Conservation (phyloP, 2,329 filamentous ascomycete genomes). For the Sporothrix inflata region DNA sequence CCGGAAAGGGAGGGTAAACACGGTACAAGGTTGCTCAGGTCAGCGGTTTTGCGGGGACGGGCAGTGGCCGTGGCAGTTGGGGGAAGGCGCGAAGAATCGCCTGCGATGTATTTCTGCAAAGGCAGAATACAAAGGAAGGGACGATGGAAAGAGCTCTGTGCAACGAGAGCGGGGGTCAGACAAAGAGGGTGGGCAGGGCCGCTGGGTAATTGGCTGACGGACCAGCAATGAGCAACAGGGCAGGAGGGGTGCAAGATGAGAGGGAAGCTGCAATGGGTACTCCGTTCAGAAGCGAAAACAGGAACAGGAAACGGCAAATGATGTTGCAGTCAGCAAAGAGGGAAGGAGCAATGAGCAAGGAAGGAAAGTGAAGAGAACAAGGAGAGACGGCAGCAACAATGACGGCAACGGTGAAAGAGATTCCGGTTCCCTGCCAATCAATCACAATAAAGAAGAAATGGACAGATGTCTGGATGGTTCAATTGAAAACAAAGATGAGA, state of each 20-base stretch:
- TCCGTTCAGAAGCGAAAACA: neutral
- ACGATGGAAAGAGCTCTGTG: neutral
- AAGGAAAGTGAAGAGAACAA: neutral
- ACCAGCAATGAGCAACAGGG: neutral
- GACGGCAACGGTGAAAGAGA: neutral
- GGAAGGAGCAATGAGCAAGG: neutral
- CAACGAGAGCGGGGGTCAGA: slow-evolving; percentile 6
- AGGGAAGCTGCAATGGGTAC: neutral
- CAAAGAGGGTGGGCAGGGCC: slow-evolving; percentile 39
- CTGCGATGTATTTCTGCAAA: neutral
- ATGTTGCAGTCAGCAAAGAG: neutral
- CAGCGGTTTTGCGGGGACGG: slow-evolving; percentile 5
- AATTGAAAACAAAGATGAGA: neutral
- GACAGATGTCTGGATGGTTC: neutral
- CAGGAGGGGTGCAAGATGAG: neutral
- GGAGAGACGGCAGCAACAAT: neutral
- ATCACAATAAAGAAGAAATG: neutral
- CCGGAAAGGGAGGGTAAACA: slow-evolving; percentile 21
- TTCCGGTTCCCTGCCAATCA: neutral
- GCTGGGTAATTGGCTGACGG: slow-evolving; percentile 39
- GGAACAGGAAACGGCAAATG: neutral
- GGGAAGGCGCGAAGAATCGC: slow-evolving; percentile 4
- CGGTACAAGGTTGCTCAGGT: slow-evolving; percentile 21
- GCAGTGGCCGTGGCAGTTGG: slow-evolving; percentile 23
- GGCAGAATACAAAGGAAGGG: neutral